Percentiles rank a stretch among this genome's conserved stretches.
Evolutionary conservation across 1,139 yeast species (phyloP).

Genomic region (Diutina rugosa): DNA sequence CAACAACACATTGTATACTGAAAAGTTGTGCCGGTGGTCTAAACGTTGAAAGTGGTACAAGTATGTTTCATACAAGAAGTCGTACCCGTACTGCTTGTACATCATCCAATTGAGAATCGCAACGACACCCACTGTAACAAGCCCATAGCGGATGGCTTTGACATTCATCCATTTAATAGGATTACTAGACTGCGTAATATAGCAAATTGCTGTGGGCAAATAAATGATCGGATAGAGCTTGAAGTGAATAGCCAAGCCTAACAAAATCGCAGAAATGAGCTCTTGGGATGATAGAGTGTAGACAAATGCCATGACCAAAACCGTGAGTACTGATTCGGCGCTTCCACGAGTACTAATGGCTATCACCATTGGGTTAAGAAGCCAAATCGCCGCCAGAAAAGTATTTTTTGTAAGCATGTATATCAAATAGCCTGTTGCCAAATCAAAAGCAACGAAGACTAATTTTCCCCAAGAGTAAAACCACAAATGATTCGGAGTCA

Average conservation of each 20-base stretch:
- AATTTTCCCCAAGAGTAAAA: conserved; percentile 52
- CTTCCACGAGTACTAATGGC: conserved; percentile 92
- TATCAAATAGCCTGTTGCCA: conserved; percentile 67
- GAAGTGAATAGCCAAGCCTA: conserved; percentile 79
- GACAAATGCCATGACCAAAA: conserved; percentile 53
- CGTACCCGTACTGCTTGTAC: conserved; percentile 60
- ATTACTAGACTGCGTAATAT: conserved; percentile 11
- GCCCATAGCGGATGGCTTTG: conserved; percentile 32
- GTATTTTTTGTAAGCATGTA: conserved; percentile 20
- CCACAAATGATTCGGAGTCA: conserved; percentile 46
- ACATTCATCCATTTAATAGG: conserved; percentile 25
- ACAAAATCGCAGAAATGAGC: conserved; percentile 41
- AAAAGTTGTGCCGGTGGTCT: conserved; percentile 92
- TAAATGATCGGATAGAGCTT: conserved; percentile 87
- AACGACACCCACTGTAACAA: conserved; percentile 31
- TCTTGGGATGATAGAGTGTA: conserved; percentile 25
- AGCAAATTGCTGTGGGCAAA: conserved; percentile 38
- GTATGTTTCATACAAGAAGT: conserved; percentile 69
- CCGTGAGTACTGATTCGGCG: conserved; percentile 80
- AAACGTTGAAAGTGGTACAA: conserved; percentile 70
- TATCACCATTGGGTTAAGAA: conserved; percentile 88
- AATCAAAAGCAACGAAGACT: conserved; percentile 64
- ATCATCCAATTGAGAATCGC: conserved; percentile 35
- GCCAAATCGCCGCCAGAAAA: conserved; percentile 55
- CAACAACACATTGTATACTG: conserved; percentile 67